phyloP scores from a whole-genome alignment of 2,329 filamentous ascomycete genomes.

The Plectosphaerella plurivora region DNA sequence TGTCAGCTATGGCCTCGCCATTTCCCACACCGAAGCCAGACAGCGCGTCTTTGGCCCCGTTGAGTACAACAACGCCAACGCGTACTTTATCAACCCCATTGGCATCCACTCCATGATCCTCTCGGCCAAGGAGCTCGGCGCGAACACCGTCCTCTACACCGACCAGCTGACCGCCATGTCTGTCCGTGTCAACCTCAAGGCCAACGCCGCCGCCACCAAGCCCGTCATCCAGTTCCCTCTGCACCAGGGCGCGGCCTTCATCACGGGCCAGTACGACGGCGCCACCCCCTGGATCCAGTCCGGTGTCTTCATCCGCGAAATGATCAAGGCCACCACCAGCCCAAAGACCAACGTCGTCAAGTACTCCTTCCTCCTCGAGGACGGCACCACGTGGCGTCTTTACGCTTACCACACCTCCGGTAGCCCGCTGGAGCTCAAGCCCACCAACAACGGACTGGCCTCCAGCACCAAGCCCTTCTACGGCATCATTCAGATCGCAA shows the following conservation, averaged over 20 bases:
- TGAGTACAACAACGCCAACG: constrained; percentile 45
- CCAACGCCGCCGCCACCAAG: constrained; percentile 31
- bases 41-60: constrained; percentile 58
- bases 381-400: constrained; percentile 65
- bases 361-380: constrained; percentile 61
- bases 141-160: constrained; percentile 43
- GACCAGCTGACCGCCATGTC: constrained; percentile 44
- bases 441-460: constrained; percentile 54
- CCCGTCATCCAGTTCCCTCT: constrained; percentile 65
- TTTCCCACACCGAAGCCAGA: constrained; percentile 60
- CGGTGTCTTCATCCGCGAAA: constrained; percentile 59
- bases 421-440: constrained; percentile 51
- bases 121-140: constrained; percentile 63
- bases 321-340: constrained; percentile 43
- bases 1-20: constrained; percentile 63
- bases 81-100: constrained; percentile 68
- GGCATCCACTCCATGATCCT: constrained; percentile 65
- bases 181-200: constrained; percentile 58
- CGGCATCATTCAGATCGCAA: constrained; percentile 76
- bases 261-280: constrained; percentile 66
- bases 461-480: constrained; percentile 58
- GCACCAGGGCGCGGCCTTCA: constrained; percentile 75
- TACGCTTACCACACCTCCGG: constrained; percentile 55
- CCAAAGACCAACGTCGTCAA: constrained; percentile 61
- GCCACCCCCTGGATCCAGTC: constrained; percentile 64